phyloP scores from a whole-genome alignment of 139 green algal species.

The Desmodesmus armatus region DNA sequence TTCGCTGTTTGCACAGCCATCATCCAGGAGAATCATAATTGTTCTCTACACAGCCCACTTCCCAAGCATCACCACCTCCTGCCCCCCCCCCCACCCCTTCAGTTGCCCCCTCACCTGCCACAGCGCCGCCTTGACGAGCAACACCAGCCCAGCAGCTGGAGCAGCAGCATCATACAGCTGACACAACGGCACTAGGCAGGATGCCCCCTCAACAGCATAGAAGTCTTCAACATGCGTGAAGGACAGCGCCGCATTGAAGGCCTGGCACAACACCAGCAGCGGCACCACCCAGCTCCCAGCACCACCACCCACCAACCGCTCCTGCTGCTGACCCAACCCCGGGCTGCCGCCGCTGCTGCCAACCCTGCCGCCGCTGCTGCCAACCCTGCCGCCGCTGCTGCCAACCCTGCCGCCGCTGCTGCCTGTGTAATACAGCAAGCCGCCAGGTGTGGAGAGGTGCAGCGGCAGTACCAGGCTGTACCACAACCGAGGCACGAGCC shows the following conservation, averaged over 20 bases:
- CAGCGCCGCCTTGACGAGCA: constrained; percentile 24
- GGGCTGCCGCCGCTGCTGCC: background rate
- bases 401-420: constrained; percentile 7
- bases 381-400: constrained; percentile 10
- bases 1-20: too few species aligned
- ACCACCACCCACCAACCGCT: background rate
- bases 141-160: constrained; percentile 13
- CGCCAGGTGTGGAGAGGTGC: background rate
- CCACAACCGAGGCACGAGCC: constrained; percentile 29
- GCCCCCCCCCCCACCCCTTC: too few species aligned
- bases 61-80: too few species aligned
- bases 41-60: too few species aligned
- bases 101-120: constrained; percentile 49
- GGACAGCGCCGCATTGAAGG: background rate
- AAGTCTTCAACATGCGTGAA: constrained; percentile 33
- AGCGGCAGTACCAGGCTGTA: constrained; percentile 15
- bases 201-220: constrained; percentile 25
- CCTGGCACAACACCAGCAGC: constrained; percentile 24
- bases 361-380: background rate
- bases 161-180: constrained; percentile 30
- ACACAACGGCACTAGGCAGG: constrained; percentile 7
- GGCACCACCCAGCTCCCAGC: constrained; percentile 7
- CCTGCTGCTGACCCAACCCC: background rate
- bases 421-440: background rate
- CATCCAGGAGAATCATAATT: too few species aligned